Evolutionary conservation across 371 early-diverging fungal genomes (phyloP).

Genomic region (Actinomortierella wolfii): DNA sequence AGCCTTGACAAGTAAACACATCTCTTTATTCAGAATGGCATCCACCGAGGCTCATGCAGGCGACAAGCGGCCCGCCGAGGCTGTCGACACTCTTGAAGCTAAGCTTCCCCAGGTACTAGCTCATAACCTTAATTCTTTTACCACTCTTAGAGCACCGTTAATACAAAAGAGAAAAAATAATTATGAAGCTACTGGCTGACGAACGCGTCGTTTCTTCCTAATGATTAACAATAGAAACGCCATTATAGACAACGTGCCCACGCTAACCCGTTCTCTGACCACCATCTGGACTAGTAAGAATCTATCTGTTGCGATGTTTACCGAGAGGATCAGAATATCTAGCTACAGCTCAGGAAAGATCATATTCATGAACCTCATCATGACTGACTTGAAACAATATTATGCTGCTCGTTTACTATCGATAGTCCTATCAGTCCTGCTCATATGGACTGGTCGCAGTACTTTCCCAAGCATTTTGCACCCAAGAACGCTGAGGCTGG

Average conservation of each 20-base stretch:
- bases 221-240: conserved; percentile 83
- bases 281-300: conserved; percentile 87
- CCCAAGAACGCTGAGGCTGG: conserved; percentile 51
- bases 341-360: no score
- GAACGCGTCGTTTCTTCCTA: no score
- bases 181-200: no score
- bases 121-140: neutral
- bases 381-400: no score
- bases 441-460: conserved; percentile 88
- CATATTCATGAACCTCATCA: no score
- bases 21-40: neutral
- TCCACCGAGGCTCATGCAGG: conserved; percentile 24
- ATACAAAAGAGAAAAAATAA: neutral
- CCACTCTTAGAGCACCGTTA: neutral
- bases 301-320: no score
- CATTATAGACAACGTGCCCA: conserved; percentile 98
- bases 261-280: conserved; percentile 97
- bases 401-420: no score
- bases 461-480: conserved; percentile 81
- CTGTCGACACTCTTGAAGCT: neutral
- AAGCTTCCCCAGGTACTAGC: neutral
- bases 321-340: neutral
- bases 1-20: no score
- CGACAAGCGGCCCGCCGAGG: conserved; percentile 34
- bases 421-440: conserved; percentile 84